phyloP scores from a whole-genome alignment of 257 asterid genomes.

The Solanum clarkiae region DNA sequence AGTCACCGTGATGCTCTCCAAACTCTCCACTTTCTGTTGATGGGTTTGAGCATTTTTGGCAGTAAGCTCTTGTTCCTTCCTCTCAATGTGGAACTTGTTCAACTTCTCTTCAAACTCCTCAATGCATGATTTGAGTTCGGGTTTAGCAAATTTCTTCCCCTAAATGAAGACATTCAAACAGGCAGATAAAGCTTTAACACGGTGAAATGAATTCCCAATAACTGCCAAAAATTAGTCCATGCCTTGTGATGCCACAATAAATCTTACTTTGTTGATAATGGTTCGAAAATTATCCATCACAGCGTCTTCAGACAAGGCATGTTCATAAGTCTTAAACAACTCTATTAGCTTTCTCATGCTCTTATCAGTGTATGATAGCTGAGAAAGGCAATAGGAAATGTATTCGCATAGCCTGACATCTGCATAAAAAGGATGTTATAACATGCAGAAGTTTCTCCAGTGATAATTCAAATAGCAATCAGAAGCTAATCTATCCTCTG shows the following conservation, averaged over 20 bases:
- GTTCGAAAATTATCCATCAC: constrained; percentile 81
- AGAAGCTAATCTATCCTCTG: neutral
- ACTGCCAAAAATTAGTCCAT: neutral
- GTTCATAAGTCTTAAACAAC: constrained; percentile 67
- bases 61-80: constrained; percentile 72
- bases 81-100: constrained; percentile 55
- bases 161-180: constrained; percentile 12
- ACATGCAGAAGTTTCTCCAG: neutral
- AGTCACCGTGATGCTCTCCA: constrained; percentile 23
- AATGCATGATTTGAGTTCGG: constrained; percentile 68
- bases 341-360: constrained; percentile 84
- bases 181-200: neutral
- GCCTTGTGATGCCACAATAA: neutral
- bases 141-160: constrained; percentile 87
- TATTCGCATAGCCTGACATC: constrained; percentile 79
- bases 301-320: constrained; percentile 61
- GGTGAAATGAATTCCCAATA: neutral
- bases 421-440: constrained; percentile 22
- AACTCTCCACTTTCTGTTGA: constrained; percentile 40
- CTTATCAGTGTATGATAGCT: constrained; percentile 81
- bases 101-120: constrained; percentile 92
- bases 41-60: constrained; percentile 78
- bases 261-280: constrained; percentile 68
- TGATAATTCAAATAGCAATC: neutral
- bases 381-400: constrained; percentile 92